These are phyloP conservation scores for Fusarium sacchari DNA, from an alignment of 2,329 filamentous ascomycete genomes.

Conservation along the genomic window DNA sequence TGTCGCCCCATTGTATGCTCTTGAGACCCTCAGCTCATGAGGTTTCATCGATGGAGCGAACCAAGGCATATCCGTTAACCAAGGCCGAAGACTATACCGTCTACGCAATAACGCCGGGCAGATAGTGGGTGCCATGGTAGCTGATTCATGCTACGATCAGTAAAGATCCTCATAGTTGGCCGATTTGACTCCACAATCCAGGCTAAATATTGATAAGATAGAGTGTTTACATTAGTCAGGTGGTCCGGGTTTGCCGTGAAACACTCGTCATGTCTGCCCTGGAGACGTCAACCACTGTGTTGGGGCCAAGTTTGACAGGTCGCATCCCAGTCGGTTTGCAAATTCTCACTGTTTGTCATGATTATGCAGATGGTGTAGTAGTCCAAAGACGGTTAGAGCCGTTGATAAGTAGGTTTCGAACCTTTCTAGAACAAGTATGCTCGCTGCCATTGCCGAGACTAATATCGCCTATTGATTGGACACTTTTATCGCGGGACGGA, in stretches of 20 bases:
- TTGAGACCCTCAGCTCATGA: no score
- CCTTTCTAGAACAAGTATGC: background rate
- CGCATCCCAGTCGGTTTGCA: background rate
- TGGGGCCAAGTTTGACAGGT: background rate
- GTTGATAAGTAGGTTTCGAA: background rate
- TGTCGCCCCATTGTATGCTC: background rate
- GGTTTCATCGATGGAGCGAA: background rate
- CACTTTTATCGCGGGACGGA: background rate
- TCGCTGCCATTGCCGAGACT: background rate
- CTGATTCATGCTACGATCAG: background rate
- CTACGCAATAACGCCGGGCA: background rate
- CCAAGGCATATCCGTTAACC: background rate
- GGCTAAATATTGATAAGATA: background rate
- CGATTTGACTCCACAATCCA: background rate
- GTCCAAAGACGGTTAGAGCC: background rate
- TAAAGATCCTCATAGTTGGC: background rate
- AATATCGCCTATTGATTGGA: background rate
- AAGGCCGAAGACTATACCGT: background rate
- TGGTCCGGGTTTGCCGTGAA: background rate
- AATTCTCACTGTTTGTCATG: background rate
- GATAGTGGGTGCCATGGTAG: background rate
- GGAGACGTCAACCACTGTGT: background rate
- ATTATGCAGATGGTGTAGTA: background rate
- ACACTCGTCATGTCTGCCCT: background rate
- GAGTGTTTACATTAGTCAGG: background rate